A percentile compares a stretch with the other conserved stretches of the same genome.
Evolutionary conservation across 352 stramenopile genomes (phyloP).

Genomic region (Pythium diclinum): DNA sequence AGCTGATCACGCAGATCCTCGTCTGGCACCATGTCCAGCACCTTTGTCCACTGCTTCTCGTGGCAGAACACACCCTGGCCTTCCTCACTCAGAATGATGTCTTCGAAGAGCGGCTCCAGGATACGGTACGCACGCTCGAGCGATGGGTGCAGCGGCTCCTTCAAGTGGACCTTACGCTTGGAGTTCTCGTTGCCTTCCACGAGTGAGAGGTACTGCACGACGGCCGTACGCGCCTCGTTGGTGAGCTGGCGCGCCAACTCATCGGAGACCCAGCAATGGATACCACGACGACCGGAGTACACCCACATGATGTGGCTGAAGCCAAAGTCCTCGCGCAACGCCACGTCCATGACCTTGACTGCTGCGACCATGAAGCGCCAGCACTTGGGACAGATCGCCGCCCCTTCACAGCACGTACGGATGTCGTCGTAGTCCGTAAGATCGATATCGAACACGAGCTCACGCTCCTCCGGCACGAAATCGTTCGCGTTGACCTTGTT

Average conservation of each 20-base stretch:
- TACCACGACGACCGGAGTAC: slow-evolving; percentile 97
- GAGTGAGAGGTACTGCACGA: slow-evolving; percentile 97
- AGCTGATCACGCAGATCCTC: slow-evolving; percentile 77
- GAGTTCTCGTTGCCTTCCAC: slow-evolving; percentile 89
- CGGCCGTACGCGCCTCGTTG: slow-evolving; percentile 95
- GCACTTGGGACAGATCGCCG: slow-evolving; percentile 92
- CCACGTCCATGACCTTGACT: slow-evolving; percentile 92
- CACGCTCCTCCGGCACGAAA: slow-evolving; percentile 93
- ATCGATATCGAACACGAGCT: slow-evolving; percentile 99
- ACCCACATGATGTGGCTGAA: slow-evolving; percentile 98
- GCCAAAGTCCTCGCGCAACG: slow-evolving; percentile 96
- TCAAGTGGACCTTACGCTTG: slow-evolving; percentile 89
- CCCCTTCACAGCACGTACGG: slow-evolving; percentile 92
- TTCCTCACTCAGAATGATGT: slow-evolving; percentile 85
- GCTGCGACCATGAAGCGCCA: slow-evolving; percentile 98
- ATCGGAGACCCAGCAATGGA: slow-evolving; percentile 99
- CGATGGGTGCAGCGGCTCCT: slow-evolving; percentile 92
- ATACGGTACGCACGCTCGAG: slow-evolving; percentile 91
- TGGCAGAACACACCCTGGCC: slow-evolving; percentile 91
- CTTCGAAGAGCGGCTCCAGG: slow-evolving; percentile 94
- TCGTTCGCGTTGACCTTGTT: slow-evolving; percentile 79
- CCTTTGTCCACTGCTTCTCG: slow-evolving; percentile 86
- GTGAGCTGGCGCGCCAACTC: slow-evolving; percentile 89
- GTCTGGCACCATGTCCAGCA: slow-evolving; percentile 93
- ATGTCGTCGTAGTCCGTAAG: slow-evolving; percentile 99